A percentile compares a stretch with the other conserved stretches of the same genome.
Conservation (phyloP, 805 yeast genomes). For the Wickerhamomyces ciferrii region DNA sequence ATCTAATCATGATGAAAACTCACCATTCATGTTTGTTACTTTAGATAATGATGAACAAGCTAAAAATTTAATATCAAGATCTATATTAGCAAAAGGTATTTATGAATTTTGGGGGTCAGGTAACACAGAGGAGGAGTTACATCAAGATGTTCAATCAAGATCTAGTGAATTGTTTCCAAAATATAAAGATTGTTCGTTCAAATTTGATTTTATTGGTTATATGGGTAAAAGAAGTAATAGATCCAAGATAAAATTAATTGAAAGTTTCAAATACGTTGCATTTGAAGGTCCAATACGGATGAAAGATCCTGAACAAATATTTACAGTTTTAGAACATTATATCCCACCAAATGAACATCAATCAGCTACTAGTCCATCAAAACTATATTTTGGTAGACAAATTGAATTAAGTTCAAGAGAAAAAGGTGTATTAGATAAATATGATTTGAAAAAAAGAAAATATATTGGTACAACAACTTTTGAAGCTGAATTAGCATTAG, state of each 20-base stretch:
- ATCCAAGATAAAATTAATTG: constrained; percentile 57
- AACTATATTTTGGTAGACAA: constrained; percentile 72
- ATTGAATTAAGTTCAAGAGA: constrained; percentile 59
- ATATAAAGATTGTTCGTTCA: constrained; percentile 53
- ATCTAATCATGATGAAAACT: constrained; percentile 45
- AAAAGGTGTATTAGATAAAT: constrained; percentile 62
- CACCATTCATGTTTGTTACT: constrained; percentile 70
- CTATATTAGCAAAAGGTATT: constrained; percentile 67
- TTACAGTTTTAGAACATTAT: constrained; percentile 74
- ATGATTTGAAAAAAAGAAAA: constrained; percentile 75
- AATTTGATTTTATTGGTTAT: constrained; percentile 76
- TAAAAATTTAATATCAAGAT: constrained; percentile 50
- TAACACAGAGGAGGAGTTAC: constrained; percentile 46
- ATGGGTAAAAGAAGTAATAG: constrained; percentile 56
- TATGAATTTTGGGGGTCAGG: constrained; percentile 88
- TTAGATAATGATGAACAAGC: constrained; percentile 70
- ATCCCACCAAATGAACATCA: constrained; percentile 36
- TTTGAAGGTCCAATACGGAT: constrained; percentile 75
- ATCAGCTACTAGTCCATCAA: constrained; percentile 43
- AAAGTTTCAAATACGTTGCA: constrained; percentile 62
- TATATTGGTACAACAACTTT: constrained; percentile 96
- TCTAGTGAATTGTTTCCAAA: constrained; percentile 13
- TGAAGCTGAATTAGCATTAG: constrained; percentile 87
- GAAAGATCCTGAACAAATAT: constrained; percentile 69
- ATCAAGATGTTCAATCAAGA: constrained; percentile 34